Evolutionary conservation across 169 alveolate genomes (phyloP).

Genomic region (Plasmodium blacklocki): DNA sequence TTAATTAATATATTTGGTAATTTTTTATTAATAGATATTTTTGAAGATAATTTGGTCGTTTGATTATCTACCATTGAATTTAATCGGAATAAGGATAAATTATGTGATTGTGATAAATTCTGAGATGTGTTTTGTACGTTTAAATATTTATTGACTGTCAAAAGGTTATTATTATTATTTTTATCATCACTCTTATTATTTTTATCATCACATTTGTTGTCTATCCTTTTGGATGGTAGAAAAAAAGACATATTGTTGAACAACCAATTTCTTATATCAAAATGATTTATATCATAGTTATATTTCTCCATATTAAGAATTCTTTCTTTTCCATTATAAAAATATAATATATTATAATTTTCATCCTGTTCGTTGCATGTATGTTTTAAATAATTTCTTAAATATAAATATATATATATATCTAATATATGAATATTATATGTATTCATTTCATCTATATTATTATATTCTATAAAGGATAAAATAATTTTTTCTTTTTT

Average conservation of each 20-base stretch:
- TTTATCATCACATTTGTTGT: neutral
- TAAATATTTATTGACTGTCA: neutral
- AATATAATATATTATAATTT: slow-evolving; percentile 28
- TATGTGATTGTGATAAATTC: slow-evolving; percentile 16
- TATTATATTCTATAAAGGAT: slow-evolving; percentile 15
- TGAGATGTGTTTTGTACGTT: neutral
- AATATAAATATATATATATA: slow-evolving; percentile 32
- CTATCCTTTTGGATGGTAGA: slow-evolving; percentile 13
- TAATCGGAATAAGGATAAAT: slow-evolving; percentile 35
- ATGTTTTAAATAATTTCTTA: slow-evolving; percentile 23
- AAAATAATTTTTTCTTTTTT: slow-evolving; percentile 9
- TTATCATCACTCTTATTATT: neutral
- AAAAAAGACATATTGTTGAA: slow-evolving; percentile 39
- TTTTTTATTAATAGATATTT: slow-evolving; percentile 12
- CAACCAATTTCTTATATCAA: slow-evolving; percentile 29
- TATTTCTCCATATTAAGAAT: slow-evolving; percentile 16
- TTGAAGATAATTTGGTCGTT: neutral
- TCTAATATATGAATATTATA: neutral
- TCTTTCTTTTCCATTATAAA: slow-evolving; percentile 25
- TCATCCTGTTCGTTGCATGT: neutral
- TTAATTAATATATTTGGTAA: slow-evolving; percentile 22
- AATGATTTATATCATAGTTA: slow-evolving; percentile 20
- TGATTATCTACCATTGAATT: slow-evolving; percentile 28
- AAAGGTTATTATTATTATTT: neutral
- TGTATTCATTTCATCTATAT: neutral